These are phyloP conservation scores for Suhomyces tanzawaensis DNA, from an alignment of 805 yeast genomes.

Conservation along the genomic window DNA sequence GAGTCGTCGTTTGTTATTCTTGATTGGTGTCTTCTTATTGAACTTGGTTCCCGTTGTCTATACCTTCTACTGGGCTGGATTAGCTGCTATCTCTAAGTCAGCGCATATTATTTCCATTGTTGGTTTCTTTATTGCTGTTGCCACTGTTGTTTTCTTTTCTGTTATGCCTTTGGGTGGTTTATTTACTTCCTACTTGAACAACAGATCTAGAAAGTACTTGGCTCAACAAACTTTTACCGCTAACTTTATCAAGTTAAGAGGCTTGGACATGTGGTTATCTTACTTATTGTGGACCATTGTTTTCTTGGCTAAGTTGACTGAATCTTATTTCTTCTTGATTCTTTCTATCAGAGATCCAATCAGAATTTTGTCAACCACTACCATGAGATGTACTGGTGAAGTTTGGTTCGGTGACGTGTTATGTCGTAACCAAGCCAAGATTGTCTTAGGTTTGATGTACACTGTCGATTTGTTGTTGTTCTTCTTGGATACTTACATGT, in stretches of 20 bases:
- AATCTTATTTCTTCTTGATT: conserved; percentile 90
- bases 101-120: conserved; percentile 81
- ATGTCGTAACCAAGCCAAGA: conserved; percentile 83
- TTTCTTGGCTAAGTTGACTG: conserved; percentile 82
- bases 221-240: conserved; percentile 97
- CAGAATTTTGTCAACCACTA: conserved; percentile 77
- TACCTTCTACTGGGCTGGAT: conserved; percentile 77
- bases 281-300: conserved; percentile 87
- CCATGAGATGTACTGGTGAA: conserved; percentile 96
- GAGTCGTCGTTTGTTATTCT: conserved; percentile 78
- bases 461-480: conserved; percentile 90
- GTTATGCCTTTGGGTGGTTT: conserved; percentile 96
- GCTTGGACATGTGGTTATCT: conserved; percentile 95
- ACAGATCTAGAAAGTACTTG: conserved; percentile 80
- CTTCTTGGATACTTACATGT: conserved; percentile 98
- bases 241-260: conserved; percentile 72
- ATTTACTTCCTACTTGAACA: conserved; percentile 89
- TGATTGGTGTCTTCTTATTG: conserved; percentile 59
- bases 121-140: conserved; percentile 83
- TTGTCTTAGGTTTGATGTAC: conserved; percentile 89
- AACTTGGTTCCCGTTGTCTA: conserved; percentile 87
- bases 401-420: conserved; percentile 74
- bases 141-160: conserved; percentile 81
- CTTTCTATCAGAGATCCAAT: conserved; percentile 92
- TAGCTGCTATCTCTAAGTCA: conserved; percentile 61